Conservation (phyloP, 768 basidiomycete genomes). For the Omphalotus guepiniiformis region DNA sequence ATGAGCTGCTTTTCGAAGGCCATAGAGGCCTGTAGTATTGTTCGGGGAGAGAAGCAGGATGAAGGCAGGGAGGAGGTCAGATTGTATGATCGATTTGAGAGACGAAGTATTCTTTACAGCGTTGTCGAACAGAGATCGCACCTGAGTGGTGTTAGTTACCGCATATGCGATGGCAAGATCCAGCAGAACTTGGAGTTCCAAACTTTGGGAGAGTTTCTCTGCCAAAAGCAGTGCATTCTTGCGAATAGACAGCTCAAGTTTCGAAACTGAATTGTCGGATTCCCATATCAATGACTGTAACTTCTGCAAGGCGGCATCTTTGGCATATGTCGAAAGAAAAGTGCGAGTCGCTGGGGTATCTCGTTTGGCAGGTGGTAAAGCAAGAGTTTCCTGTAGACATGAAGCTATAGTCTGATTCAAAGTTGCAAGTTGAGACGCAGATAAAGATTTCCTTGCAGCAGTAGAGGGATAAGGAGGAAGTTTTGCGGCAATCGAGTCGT, state of each 20-base stretch:
- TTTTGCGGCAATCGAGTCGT: not conserved
- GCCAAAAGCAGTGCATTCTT: constrained; percentile 51
- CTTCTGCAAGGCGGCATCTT: constrained; percentile 47
- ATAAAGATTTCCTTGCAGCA: constrained; percentile 40
- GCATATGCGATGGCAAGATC: constrained; percentile 62
- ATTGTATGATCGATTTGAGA: constrained; percentile 28
- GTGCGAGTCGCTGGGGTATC: constrained; percentile 38
- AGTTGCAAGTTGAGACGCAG: constrained; percentile 46
- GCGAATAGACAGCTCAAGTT: constrained; percentile 42
- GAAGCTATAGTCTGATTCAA: constrained; percentile 46
- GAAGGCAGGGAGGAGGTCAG: constrained; percentile 55
- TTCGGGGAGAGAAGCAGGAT: constrained; percentile 42
- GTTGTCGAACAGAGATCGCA: constrained; percentile 40
- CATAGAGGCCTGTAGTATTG: constrained; percentile 50
- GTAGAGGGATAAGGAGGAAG: constrained; percentile 56
- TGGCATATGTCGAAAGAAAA: constrained; percentile 56
- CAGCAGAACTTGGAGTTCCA: constrained; percentile 53
- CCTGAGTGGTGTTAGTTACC: constrained; percentile 35
- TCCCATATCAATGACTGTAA: constrained; percentile 63
- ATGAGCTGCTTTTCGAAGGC: constrained; percentile 58
- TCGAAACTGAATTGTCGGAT: constrained; percentile 21
- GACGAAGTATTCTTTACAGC: constrained; percentile 31
- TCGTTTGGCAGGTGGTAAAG: constrained; percentile 43
- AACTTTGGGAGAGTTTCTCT: constrained; percentile 42
- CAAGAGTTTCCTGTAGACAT: constrained; percentile 42